Percentiles rank a stretch among this genome's conserved stretches.
These are phyloP conservation scores for Xylariaceae sp. DNA, from an alignment of 2,329 filamentous ascomycete genomes.

Conservation along the genomic window DNA sequence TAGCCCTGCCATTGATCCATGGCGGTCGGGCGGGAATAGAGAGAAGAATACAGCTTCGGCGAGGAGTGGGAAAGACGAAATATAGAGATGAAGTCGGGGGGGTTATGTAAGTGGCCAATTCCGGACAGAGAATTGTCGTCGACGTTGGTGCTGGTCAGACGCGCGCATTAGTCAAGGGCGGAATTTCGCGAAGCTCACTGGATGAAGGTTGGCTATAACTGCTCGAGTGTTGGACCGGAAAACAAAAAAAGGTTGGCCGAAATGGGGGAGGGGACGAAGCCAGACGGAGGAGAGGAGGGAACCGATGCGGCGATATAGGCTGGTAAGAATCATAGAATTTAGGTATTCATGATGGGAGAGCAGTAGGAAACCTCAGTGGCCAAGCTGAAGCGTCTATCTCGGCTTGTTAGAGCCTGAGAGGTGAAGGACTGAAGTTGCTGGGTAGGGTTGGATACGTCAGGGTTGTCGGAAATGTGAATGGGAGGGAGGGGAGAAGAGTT, in stretches of 20 bases:
- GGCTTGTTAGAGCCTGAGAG: background rate
- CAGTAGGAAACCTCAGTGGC: background rate
- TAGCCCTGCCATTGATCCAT: conserved; percentile 73
- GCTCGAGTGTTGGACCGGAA: conserved; percentile 18
- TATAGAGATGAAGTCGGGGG: conserved; percentile 15
- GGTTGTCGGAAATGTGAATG: background rate
- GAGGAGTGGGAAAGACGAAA: background rate
- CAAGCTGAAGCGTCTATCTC: background rate
- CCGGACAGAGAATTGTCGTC: conserved; percentile 22
- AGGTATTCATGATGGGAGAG: conserved; percentile 31
- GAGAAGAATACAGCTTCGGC: conserved; percentile 10
- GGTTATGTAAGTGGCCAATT: conserved; percentile 21
- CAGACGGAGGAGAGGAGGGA: conserved; percentile 17
- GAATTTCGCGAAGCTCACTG: conserved; percentile 20
- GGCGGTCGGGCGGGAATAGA: conserved; percentile 30
- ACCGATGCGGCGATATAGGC: conserved; percentile 24
- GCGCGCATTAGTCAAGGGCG: conserved; percentile 27
- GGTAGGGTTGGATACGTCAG: conserved; percentile 2
- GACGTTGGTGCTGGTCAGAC: conserved; percentile 23
- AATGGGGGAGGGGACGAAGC: conserved; percentile 20
- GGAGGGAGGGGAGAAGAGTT: background rate
- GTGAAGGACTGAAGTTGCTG: background rate
- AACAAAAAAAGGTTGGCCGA: conserved; percentile 22
- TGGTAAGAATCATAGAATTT: conserved; percentile 19
- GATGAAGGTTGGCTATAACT: conserved; percentile 24